A percentile compares a stretch with the other conserved stretches of the same genome.
Conservation (phyloP, 352 stramenopile species). For the Phytopythium sindhum region DNA sequence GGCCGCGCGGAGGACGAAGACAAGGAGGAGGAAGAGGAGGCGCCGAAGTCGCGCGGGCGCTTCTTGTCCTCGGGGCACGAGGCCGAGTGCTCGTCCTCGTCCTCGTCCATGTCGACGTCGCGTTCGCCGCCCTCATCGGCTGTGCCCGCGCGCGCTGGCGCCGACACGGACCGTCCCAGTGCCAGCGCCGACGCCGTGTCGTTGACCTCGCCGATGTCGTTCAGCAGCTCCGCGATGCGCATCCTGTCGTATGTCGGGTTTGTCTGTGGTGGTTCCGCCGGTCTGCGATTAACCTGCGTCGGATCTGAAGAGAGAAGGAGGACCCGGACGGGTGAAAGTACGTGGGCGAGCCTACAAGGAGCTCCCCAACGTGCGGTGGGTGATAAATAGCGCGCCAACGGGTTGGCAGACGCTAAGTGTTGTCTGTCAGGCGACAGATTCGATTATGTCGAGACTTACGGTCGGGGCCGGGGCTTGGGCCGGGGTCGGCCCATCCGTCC, state of each 20-base stretch:
- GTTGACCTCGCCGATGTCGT: constrained; percentile 25
- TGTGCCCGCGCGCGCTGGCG: constrained; percentile 12
- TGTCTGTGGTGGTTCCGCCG: too few relatives aligned
- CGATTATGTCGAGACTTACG: constrained; percentile 17
- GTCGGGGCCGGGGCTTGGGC: too few relatives aligned
- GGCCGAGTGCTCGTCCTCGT: constrained; percentile 25
- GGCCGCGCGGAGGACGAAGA: not conserved
- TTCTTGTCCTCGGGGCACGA: constrained; percentile 32
- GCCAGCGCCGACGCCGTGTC: constrained; percentile 13
- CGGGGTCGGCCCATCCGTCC: not conserved
- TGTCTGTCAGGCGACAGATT: constrained; percentile 30
- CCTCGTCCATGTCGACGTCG: constrained; percentile 18
- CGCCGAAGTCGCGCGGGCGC: constrained; percentile 7
- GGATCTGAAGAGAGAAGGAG: not conserved
- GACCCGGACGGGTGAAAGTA: not conserved
- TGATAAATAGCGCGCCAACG: constrained; percentile 31
- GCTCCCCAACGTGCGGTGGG: constrained; percentile 11
- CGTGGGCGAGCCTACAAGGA: constrained; percentile 1
- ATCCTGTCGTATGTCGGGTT: constrained; percentile 20
- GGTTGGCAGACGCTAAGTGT: constrained; percentile 17
- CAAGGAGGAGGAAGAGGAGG: constrained; percentile 15
- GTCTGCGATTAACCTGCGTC: constrained; percentile 3
- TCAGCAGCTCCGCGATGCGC: constrained; percentile 34
- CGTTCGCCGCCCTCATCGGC: constrained; percentile 9
- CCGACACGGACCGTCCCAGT: constrained; percentile 27